These are phyloP conservation scores for Corrigiola litoralis DNA, from an alignment of 179 eudicot genomes.

Conservation along the genomic window DNA sequence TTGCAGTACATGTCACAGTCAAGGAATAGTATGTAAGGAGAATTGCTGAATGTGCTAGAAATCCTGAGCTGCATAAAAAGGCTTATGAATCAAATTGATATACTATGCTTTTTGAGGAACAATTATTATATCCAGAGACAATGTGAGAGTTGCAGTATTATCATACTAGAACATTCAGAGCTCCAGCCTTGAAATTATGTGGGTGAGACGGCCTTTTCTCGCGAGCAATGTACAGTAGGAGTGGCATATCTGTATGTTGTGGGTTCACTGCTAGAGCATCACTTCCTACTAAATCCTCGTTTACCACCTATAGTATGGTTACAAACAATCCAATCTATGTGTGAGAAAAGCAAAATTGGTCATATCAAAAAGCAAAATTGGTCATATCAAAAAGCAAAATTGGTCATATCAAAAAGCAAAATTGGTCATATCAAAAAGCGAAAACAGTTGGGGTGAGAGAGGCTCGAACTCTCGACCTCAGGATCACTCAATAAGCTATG, in stretches of 20 bases:
- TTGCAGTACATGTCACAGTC: constrained; percentile 57
- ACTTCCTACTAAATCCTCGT: background rate
- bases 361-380: background rate
- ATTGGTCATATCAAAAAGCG: background rate
- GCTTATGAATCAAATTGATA: background rate
- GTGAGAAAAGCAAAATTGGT: background rate
- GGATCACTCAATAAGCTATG: constrained; percentile 19
- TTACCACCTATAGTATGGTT: constrained; percentile 12
- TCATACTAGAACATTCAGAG: constrained; percentile 45
- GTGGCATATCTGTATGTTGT: constrained; percentile 18
- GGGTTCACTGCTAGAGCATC: constrained; percentile 4
- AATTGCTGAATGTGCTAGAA: constrained; percentile 33
- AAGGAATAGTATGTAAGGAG: constrained; percentile 36
- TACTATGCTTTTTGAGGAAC: no score
- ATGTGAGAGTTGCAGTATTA: background rate
- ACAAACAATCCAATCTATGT: background rate
- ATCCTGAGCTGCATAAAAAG: constrained; percentile 30
- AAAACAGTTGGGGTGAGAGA: background rate
- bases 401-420: background rate
- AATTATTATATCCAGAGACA: no score
- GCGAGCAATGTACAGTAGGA: constrained; percentile 37
- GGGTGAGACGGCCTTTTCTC: constrained; percentile 34
- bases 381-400: background rate
- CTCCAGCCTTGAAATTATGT: constrained; percentile 48
- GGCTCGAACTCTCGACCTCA: constrained; percentile 23